phyloP scores from a whole-genome alignment of 371 early-diverging fungal genomes.

The Apophysomyces elegans region DNA sequence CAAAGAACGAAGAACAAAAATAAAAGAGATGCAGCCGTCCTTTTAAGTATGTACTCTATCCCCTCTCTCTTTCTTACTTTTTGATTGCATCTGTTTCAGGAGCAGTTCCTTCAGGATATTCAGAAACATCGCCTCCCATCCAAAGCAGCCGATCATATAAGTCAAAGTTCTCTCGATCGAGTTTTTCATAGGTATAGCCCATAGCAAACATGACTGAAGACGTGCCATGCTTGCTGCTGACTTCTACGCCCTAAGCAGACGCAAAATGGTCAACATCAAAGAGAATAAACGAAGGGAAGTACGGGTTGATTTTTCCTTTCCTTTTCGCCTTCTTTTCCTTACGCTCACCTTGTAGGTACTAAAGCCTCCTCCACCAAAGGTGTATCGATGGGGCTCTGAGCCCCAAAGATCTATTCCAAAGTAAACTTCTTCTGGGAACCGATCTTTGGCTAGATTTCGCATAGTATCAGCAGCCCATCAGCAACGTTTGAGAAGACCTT shows the following conservation, averaged over 20 bases:
- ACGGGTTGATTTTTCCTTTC: neutral
- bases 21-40: no score
- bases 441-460: neutral
- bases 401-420: slow-evolving; percentile 75
- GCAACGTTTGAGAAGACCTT: neutral
- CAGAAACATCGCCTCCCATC: slow-evolving; percentile 39
- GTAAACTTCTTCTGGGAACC: slow-evolving; percentile 47
- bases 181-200: slow-evolving; percentile 62
- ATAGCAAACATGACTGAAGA: slow-evolving; percentile 66
- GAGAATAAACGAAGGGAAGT: neutral
- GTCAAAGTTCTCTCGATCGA: slow-evolving; percentile 48
- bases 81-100: neutral
- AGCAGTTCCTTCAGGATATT: slow-evolving; percentile 15
- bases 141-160: slow-evolving; percentile 59
- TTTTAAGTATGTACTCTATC: neutral
- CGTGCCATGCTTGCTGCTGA: slow-evolving; percentile 41
- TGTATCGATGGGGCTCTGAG: slow-evolving; percentile 29
- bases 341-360: slow-evolving; percentile 38
- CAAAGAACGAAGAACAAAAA: no score
- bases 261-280: no score
- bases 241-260: slow-evolving; percentile 38
- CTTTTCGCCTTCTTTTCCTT: neutral
- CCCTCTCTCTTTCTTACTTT: no score
- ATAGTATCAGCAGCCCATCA: neutral
- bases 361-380: slow-evolving; percentile 67